These are phyloP conservation scores for Claviceps sp. DNA, from an alignment of 2,329 filamentous ascomycete genomes.

Conservation along the genomic window DNA sequence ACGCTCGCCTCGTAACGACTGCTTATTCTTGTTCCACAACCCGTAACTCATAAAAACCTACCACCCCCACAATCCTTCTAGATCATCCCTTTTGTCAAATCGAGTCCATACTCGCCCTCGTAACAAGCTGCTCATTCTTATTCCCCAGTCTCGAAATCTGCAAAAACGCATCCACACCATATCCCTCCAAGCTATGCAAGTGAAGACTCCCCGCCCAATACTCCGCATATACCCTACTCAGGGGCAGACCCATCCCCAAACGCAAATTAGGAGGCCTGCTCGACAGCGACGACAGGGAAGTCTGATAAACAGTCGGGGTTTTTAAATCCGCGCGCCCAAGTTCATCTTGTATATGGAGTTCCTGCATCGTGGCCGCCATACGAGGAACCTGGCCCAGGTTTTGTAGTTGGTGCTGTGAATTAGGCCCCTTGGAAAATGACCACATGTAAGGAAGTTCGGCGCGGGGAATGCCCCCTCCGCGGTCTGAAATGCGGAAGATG, in stretches of 20 bases:
- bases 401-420: slow-evolving; percentile 61
- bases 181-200: slow-evolving; percentile 85
- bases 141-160: slow-evolving; percentile 95
- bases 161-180: slow-evolving; percentile 89
- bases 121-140: slow-evolving; percentile 89
- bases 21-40: too few species aligned
- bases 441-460: slow-evolving; percentile 82
- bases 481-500: slow-evolving; percentile 91
- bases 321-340: slow-evolving; percentile 28
- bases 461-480: slow-evolving; percentile 79
- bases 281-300: slow-evolving; percentile 67
- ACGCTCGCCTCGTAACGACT: too few species aligned
- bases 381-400: slow-evolving; percentile 80
- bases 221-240: slow-evolving; percentile 90
- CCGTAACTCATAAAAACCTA: too few species aligned
- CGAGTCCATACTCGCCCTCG: slow-evolving; percentile 63
- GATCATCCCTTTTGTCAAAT: slow-evolving; percentile 25
- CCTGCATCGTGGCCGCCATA: slow-evolving; percentile 87
- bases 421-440: slow-evolving; percentile 91
- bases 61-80: neutral
- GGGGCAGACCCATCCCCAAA: slow-evolving; percentile 82
- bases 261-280: slow-evolving; percentile 74
- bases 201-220: slow-evolving; percentile 94
- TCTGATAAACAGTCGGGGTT: slow-evolving; percentile 27
- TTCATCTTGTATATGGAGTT: slow-evolving; percentile 46